A percentile compares a stretch with the other conserved stretches of the same genome.
Evolutionary conservation across 192 early-diverging fungal genomes (phyloP).

Genomic region (Lobosporangium transversale): DNA sequence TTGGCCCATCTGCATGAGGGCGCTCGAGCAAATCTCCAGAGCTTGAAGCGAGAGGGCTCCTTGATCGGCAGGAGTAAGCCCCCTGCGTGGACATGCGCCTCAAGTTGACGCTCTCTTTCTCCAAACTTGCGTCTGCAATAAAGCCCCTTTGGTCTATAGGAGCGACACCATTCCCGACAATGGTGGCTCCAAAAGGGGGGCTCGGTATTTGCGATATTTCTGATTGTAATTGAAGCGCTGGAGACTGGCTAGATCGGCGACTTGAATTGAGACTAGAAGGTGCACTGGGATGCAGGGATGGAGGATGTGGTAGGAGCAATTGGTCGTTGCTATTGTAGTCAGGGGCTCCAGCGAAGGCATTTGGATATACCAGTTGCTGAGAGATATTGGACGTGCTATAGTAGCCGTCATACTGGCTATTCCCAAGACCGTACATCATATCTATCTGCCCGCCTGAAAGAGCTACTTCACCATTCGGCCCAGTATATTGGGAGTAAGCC

Average conservation of each 20-base stretch:
- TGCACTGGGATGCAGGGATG: neutral
- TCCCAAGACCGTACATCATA: constrained; percentile 10
- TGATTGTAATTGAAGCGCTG: constrained; percentile 5
- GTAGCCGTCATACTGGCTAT: constrained; percentile 20
- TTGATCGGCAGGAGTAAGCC: no score
- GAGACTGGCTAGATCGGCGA: constrained; percentile 32
- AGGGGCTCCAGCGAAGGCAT: neutral
- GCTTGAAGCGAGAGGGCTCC: no score
- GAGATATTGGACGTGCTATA: neutral
- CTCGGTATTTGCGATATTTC: neutral
- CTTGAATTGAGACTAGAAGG: constrained; percentile 1
- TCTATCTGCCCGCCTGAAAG: constrained; percentile 12
- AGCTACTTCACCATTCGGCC: neutral
- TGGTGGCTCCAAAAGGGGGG: constrained; percentile 8
- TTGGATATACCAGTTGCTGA: neutral
- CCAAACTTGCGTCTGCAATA: no score
- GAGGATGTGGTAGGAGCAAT: constrained; percentile 7
- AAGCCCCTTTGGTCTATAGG: no score
- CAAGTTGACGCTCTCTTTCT: no score
- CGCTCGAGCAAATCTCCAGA: no score
- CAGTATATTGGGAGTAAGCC: no score
- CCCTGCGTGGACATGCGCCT: no score
- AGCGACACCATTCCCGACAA: neutral
- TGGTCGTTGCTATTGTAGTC: constrained; percentile 22
- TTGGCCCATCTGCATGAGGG: neutral